phyloP scores from a whole-genome alignment of 495 filamentous ascomycete genomes.

The Penicillium bialowiezense region DNA sequence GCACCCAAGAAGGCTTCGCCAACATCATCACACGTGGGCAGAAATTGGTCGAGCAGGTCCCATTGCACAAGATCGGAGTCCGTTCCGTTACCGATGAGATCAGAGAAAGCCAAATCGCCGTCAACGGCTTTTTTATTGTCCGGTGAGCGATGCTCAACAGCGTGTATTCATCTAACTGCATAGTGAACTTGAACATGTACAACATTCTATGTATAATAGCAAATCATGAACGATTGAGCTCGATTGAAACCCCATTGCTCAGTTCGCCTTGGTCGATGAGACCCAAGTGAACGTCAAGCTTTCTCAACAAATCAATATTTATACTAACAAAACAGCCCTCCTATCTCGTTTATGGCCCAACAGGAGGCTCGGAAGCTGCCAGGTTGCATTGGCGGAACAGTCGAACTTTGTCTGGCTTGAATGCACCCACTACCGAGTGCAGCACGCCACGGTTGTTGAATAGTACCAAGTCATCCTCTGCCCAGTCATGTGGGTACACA shows the following conservation, averaged over 20 bases:
- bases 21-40: constrained; percentile 42
- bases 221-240: no score
- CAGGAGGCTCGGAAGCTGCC: constrained; percentile 43
- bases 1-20: constrained; percentile 34
- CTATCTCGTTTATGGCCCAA: constrained; percentile 19
- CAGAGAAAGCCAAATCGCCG: constrained; percentile 40
- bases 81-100: constrained; percentile 46
- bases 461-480: constrained; percentile 67
- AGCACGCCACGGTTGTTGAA: constrained; percentile 72
- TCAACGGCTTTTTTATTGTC: constrained; percentile 42
- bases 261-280: no score
- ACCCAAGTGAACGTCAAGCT: no score
- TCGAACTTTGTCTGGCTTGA: constrained; percentile 65
- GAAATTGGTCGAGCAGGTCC: constrained; percentile 49
- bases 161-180: background rate
- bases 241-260: no score
- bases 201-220: constrained; percentile 1
- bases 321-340: background rate
- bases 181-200: constrained; percentile 4
- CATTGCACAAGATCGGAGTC: constrained; percentile 54
- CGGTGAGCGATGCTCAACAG: constrained; percentile 10
- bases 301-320: background rate
- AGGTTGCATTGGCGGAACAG: constrained; percentile 76
- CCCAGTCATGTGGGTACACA: constrained; percentile 74
- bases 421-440: constrained; percentile 71